These are phyloP conservation scores for Erythrophleum fordii DNA, from an alignment of 306 rosid genomes.

Conservation along the genomic window DNA sequence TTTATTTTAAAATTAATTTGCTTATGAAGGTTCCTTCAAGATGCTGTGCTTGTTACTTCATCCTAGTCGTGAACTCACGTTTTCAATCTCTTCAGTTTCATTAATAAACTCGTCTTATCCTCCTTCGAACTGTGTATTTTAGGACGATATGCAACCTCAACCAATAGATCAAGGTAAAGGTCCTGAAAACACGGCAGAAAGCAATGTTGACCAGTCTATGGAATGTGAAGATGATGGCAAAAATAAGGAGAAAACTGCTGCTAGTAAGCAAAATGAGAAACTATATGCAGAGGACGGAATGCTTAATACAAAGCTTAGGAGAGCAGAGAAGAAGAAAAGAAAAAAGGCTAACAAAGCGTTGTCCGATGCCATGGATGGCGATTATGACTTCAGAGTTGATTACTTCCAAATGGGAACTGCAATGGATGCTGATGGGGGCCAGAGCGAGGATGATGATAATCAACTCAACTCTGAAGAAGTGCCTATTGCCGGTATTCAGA, in stretches of 20 bases:
- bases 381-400: constrained; percentile 87
- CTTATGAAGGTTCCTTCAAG: background rate
- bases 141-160: constrained; percentile 48
- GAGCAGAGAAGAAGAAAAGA: constrained; percentile 82
- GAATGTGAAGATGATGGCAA: constrained; percentile 56
- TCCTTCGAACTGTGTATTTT: constrained; percentile 26
- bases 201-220: constrained; percentile 57
- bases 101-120: background rate
- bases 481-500: constrained; percentile 50
- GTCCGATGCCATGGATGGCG: constrained; percentile 71
- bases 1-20: background rate
- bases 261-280: constrained; percentile 77
- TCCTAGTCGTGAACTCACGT: background rate
- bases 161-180: constrained; percentile 51
- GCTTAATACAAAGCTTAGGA: constrained; percentile 70
- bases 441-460: constrained; percentile 38
- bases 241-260: constrained; percentile 53
- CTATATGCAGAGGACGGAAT: constrained; percentile 80
- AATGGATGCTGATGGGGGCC: constrained; percentile 62
- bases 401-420: constrained; percentile 59
- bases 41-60: background rate
- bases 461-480: constrained; percentile 39
- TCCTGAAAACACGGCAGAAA: constrained; percentile 37
- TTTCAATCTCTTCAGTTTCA: background rate
- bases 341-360: constrained; percentile 61